Conservation (phyloP, 108 stramenopile genomes). For the Epipyxis sp. region DNA sequence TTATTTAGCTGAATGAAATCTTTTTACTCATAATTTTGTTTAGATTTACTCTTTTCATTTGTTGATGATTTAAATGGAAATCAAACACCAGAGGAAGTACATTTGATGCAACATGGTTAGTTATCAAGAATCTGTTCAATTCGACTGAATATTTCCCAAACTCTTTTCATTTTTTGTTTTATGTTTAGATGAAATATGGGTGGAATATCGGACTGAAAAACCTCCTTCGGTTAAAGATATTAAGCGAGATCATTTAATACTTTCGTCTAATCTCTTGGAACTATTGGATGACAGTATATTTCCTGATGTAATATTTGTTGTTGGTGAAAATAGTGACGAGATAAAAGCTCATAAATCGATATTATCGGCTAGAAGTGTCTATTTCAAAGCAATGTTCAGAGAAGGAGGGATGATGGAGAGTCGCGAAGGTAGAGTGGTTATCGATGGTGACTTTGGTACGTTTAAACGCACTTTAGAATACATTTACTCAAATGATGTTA, state of each 20-base stretch:
- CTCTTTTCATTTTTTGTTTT: not conserved
- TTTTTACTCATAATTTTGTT: not conserved
- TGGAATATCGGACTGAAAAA: not conserved
- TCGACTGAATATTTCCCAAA: not conserved
- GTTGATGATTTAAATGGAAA: slow-evolving; percentile 13
- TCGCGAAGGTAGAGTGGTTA: slow-evolving; percentile 67
- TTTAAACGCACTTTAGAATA: slow-evolving; percentile 86
- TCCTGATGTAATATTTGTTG: slow-evolving; percentile 40
- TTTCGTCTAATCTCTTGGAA: no score
- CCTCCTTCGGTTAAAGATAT: not conserved
- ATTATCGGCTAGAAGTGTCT: slow-evolving; percentile 88
- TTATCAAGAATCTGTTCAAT: not conserved
- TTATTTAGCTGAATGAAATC: not conserved
- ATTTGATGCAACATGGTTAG: slow-evolving; percentile 17
- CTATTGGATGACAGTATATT: no score
- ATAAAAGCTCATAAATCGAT: slow-evolving; percentile 89
- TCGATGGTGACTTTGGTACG: slow-evolving; percentile 69
- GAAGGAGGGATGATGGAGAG: slow-evolving; percentile 61
- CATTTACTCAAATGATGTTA: slow-evolving; percentile 86
- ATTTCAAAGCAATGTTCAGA: slow-evolving; percentile 93
- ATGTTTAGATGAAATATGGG: not conserved
- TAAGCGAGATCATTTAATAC: no score
- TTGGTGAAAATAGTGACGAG: not conserved
- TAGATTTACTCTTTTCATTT: slow-evolving; percentile 30
- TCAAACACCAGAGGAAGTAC: slow-evolving; percentile 27